Base-by-base conservation (phyloP, 2,329 filamentous ascomycete genomes). In the Apiospora kogelbergensis region DNA sequence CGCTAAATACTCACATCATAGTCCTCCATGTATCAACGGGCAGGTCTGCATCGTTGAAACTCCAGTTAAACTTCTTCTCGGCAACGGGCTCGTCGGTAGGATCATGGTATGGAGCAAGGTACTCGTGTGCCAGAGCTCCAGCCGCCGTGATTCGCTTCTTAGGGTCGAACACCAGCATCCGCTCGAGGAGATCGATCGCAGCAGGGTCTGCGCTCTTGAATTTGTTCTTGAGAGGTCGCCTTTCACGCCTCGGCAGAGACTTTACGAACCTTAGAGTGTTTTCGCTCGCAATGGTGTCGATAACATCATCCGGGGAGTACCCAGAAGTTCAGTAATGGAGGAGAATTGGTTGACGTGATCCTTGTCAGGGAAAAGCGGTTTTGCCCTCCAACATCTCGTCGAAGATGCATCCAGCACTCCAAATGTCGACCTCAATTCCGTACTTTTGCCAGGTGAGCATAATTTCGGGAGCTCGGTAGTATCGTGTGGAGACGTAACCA, bases 391-490 rank as follows among this genome's bases (percentile, higher is more conserved):
- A 88, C 96, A 99, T 99, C 84, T 99, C 96, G 53, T 96, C 96
- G 76, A 99, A 98, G 79, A 99, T 99, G 83, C 96, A 99, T 71
- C 96, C 96, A 22, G 95, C 95, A 80, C 96, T 98, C 96, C 96
- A 99, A 79, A 99, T 97, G 80, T 99, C 96, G 69, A 99, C 96
- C 84, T 98, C 96, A 64, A 98, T 91, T 75, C 98, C 96, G 83
- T 99, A 99, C 85, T 99, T 99, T 86, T 99, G 96, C 96, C 96
- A 99, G 73, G 96, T 98, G 79, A 99, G 94, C 96, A 99, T 99
- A 80, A 99, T 99, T 83, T 99, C 96, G 22, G 96, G 96, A 10
- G 96, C 96, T 78, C 96, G 91, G 87, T 99, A 99, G 87, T 99
- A 99, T 86, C 96, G 88, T 71, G 96, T 99, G 64, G 96, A 98